phyloP scores from a whole-genome alignment of 2,329 filamentous ascomycete genomes.

The Claviceps spartinae region DNA sequence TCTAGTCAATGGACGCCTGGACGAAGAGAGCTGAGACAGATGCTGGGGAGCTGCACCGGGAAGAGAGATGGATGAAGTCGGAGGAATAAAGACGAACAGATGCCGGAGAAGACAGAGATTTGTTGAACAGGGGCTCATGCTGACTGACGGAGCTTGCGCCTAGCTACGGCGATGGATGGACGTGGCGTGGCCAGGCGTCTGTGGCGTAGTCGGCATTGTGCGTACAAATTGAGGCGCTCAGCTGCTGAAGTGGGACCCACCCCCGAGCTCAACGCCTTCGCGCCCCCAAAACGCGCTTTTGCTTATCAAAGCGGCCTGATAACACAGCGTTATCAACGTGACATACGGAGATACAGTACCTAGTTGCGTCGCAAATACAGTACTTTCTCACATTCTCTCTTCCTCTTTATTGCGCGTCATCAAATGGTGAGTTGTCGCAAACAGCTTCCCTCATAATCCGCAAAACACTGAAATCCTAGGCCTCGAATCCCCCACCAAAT shows the following conservation, averaged over 20 bases:
- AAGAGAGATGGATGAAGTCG: not conserved
- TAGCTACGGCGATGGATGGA: no score
- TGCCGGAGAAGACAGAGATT: not conserved
- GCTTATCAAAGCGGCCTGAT: not conserved
- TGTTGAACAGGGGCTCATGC: not conserved
- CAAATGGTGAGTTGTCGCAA: not conserved
- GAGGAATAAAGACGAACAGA: not conserved
- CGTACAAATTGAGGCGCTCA: not conserved
- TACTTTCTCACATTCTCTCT: not conserved
- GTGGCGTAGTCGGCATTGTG: no score
- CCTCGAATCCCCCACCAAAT: constrained; percentile 17
- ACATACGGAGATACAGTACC: not conserved
- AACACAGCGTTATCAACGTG: not conserved
- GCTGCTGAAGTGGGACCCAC: not conserved
- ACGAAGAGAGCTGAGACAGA: not conserved
- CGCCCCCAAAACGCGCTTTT: not conserved
- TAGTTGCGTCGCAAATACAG: not conserved
- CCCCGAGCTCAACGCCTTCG: not conserved
- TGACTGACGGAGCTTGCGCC: no score
- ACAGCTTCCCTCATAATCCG: not conserved
- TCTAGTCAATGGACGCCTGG: not conserved
- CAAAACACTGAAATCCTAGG: not conserved
- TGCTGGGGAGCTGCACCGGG: not conserved
- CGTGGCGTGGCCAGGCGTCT: no score
- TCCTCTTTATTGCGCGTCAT: not conserved